A percentile compares a stretch with the other conserved stretches of the same genome.
These are phyloP conservation scores for Thalassiosira pacifica DNA, from an alignment of 352 stramenopile genomes.

Conservation along the genomic window DNA sequence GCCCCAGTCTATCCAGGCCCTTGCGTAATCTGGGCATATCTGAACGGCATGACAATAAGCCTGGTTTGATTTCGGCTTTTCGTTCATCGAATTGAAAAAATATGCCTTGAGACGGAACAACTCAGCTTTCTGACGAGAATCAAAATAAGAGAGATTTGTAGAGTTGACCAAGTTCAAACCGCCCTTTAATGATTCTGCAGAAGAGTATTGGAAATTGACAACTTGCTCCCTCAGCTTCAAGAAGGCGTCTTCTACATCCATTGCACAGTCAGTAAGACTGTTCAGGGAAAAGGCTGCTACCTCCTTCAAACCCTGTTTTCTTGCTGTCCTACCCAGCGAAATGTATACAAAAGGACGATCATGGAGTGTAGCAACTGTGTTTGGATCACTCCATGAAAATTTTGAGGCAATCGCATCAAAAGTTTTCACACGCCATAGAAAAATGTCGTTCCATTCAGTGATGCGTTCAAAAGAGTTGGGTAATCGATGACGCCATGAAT, in stretches of 20 bases:
- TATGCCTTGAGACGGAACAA: conserved; percentile 86
- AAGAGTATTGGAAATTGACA: conserved; percentile 70
- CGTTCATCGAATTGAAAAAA: conserved; percentile 80
- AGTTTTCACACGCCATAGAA: conserved; percentile 85
- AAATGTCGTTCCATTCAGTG: conserved; percentile 84
- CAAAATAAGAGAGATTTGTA: conserved; percentile 89
- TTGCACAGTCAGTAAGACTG: conserved; percentile 76
- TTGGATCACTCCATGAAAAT: conserved; percentile 85
- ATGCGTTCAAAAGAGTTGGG: conserved; percentile 85
- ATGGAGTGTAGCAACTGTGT: conserved; percentile 83
- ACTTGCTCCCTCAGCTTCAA: conserved; percentile 87
- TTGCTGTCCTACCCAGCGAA: conserved; percentile 78
- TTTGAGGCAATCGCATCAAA: conserved; percentile 85
- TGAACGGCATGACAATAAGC: conserved; percentile 85
- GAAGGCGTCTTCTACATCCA: conserved; percentile 88
- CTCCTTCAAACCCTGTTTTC: conserved; percentile 84
- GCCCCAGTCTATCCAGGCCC: conserved; percentile 85
- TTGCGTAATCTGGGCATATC: conserved; percentile 81
- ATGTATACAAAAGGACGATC: conserved; percentile 85
- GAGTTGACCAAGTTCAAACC: conserved; percentile 88
- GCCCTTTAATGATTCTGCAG: conserved; percentile 70
- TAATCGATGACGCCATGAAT: conserved; percentile 82
- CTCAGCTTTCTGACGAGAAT: conserved; percentile 85
- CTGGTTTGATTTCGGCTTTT: conserved; percentile 85
- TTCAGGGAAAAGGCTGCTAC: conserved; percentile 76